Evolutionary conservation across 2,329 filamentous ascomycete species (phyloP), one percentile per base, ranked within the genome.

Genomic region (Domatiomyces globalis): DNA sequence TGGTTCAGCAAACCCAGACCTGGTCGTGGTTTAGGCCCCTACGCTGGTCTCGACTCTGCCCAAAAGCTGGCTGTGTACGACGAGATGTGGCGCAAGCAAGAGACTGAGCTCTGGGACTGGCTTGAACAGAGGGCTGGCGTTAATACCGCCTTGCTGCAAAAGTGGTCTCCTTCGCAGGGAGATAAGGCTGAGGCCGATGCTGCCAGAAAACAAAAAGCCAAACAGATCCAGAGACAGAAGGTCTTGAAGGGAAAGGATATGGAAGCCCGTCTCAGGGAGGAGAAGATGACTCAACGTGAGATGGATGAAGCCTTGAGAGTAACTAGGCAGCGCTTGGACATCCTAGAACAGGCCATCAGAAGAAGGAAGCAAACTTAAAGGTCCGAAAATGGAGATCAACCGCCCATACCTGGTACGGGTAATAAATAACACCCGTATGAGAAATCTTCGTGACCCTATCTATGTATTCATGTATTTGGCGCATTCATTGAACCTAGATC

Each of bases 71-170:
- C 84, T 1, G 87, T 86, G 0, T 96, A 95, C 65, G 89, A 96
- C 59, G 86, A 95, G 68, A 84, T 96, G 63, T 98, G 90, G 89
- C 77, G 81, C 36, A 74, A 80, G 43, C 87, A 95, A 66, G 89
- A 95, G 65, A 87, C 79, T 58, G 87, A 92, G 61, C 71, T 95
- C 8, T 95, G 89, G 89, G 83, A 86, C 52, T 95, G 89, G 89
- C 71, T 95, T 4, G 89, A 95, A 66, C 86, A 94, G 61, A 77
- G 89, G 17, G 82, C 87, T 1, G 84, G 87, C 1, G 71, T 92
- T 64, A 83, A 87, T 51, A 71, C 73, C 3, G 63, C 71, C 46
- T 61, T 66, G 15, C 66, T 71, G 44, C 66, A 68, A 54, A 59
- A 54, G 36, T 48, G 56, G 43, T 48, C 53, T 36, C 5, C n/a